Conservation (phyloP, 1,284 basidiomycete genomes). For the Melampsora americana region DNA sequence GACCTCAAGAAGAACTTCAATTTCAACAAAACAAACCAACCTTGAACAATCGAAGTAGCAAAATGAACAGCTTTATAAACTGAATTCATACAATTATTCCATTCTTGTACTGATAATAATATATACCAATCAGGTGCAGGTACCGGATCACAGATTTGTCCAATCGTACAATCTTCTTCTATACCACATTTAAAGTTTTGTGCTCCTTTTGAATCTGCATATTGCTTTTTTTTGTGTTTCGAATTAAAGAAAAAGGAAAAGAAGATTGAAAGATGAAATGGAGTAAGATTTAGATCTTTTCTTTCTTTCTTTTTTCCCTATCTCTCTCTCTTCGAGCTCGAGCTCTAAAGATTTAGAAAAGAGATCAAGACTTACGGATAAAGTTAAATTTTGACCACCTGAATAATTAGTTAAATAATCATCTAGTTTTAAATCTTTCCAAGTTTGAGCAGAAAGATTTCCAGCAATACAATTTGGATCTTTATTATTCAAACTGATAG, state of each 20-base stretch:
- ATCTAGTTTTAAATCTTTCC: background rate
- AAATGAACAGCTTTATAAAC: constrained; percentile 18
- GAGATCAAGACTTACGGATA: background rate
- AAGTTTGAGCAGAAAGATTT: constrained; percentile 13
- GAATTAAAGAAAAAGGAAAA: background rate
- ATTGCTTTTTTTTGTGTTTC: constrained; percentile 21
- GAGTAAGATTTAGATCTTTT: no score
- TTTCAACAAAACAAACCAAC: no score
- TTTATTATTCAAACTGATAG: background rate
- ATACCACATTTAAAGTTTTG: constrained; percentile 26
- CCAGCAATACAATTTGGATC: constrained; percentile 19
- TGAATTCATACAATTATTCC: constrained; percentile 25
- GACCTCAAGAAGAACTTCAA: background rate
- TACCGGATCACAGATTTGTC: constrained; percentile 15
- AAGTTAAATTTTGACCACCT: background rate
- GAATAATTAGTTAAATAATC: background rate
- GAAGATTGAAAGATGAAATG: no score
- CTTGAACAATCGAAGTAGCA: constrained; percentile 14
- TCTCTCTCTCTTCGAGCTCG: no score
- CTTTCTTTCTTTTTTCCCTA: no score
- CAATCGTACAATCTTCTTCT: constrained; percentile 20
- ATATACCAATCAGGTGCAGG: constrained; percentile 12
- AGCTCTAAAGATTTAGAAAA: no score
- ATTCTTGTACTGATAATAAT: constrained; percentile 13
- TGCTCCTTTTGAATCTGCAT: constrained; percentile 10